A percentile compares a stretch with the other conserved stretches of the same genome.
Conservation (phyloP, 106 monocot species). For the Dendrobium officinale region DNA sequence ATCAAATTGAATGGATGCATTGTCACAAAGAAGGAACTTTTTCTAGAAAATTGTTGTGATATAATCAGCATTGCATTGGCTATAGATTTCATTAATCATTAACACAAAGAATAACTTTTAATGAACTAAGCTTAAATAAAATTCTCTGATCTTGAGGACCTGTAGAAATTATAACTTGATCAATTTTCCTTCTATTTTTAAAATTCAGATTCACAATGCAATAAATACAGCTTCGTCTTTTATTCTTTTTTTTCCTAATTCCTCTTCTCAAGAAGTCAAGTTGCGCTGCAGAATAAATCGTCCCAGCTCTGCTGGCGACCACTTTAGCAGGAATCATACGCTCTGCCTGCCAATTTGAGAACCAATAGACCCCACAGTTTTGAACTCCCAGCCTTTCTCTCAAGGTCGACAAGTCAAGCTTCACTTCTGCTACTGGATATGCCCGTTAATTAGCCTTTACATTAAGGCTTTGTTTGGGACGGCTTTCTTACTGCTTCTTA, state of each 20-base stretch:
- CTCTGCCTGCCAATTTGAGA: slow-evolving; percentile 4
- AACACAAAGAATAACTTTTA: no score
- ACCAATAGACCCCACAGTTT: background rate
- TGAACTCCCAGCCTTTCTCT: background rate
- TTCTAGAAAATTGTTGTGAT: no score
- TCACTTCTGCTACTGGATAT: background rate
- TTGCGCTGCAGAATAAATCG: background rate
- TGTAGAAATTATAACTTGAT: background rate
- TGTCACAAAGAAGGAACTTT: no score
- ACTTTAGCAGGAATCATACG: slow-evolving; percentile 1
- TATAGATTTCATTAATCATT: no score
- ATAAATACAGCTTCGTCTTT: background rate
- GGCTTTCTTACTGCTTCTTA: no score
- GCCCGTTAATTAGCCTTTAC: background rate
- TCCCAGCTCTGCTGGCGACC: background rate
- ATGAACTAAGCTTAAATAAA: background rate
- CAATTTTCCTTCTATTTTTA: background rate
- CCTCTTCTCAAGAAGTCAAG: no score
- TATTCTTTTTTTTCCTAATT: no score
- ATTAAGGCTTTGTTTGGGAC: no score
- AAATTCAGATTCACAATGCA: background rate
- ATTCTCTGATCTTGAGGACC: background rate
- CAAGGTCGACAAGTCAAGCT: slow-evolving; percentile 10
- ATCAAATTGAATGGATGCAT: no score
- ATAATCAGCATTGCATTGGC: no score